Base-by-base conservation (phyloP, 257 asterid species). In the Plantago major region DNA sequence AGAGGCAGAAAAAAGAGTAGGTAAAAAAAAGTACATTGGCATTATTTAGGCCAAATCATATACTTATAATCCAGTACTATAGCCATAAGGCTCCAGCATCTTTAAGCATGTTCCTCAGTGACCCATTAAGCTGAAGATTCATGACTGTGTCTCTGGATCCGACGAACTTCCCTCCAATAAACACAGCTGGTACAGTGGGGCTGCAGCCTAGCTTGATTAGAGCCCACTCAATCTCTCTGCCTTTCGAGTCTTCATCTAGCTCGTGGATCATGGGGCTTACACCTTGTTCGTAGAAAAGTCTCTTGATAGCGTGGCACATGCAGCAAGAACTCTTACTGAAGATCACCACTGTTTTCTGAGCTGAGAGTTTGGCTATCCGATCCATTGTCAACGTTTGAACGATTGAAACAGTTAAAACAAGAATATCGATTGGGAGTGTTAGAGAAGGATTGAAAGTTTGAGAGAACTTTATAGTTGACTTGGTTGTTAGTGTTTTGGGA, bases 71-170 rank as follows among this genome's bases (percentile, higher is more conserved):
- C 12, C 42, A 28, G 30, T 26, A 51, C 64, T 60, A 77, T 42
- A 80, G 83, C 86, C 86, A 80, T 4, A 80, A 44, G 46, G 83
- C 86, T 10, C 83, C 89, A 42, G 91, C 91, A 63, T 81, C 91
- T 51, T 70, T 83, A 55, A 85, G 94, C 94, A 84, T 83, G 69
- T 63, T 75, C 48, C 81, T 82, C 2, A 88, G 79, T 0, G 96
- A 51, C 5, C 94, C 91, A 74, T 83, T 71, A 28, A 88, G 75
- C 14, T 79, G 94, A 28, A 79, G 87, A 3, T 89, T 82, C 64
- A 88, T 51, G 2, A 85, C 72, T 17, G 75, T 69, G 38, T 78
- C 72, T 3, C 85, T 73, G 3, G 86, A 73, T 7, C 96, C 96
- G 4, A 85, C 76, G 6, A 79, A 64, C 28, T 73, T 78, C 3